Conservation (phyloP, 768 basidiomycete species). For the Sistotremastrum niveocremeum region DNA sequence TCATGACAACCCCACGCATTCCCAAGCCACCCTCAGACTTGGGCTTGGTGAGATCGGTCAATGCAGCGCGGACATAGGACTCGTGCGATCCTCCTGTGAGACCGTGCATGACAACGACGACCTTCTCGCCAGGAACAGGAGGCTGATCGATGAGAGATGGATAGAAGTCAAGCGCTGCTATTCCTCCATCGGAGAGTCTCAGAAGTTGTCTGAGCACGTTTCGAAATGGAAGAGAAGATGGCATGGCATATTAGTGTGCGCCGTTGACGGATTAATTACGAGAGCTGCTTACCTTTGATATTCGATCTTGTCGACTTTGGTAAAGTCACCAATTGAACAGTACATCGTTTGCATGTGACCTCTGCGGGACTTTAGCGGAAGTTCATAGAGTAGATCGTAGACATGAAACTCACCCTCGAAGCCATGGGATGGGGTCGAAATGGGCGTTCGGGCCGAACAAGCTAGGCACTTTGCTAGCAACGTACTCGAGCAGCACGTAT, state of each 20-base stretch:
- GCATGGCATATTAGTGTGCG: background rate
- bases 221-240: background rate
- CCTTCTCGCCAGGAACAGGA: conserved; percentile 3
- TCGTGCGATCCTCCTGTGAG: conserved; percentile 15
- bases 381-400: no score
- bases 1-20: conserved; percentile 11
- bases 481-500: no score
- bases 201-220: background rate
- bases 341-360: conserved; percentile 4
- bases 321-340: conserved; percentile 3
- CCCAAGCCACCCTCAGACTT: conserved; percentile 7
- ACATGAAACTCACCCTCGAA: no score
- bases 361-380: background rate
- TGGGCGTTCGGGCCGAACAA: no score
- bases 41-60: conserved; percentile 5
- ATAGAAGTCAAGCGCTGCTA: conserved; percentile 11
- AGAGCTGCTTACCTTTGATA: conserved; percentile 2
- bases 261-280: background rate
- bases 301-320: background rate
- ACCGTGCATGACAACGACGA: conserved; percentile 13
- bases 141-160: conserved; percentile 9
- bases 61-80: conserved; percentile 11
- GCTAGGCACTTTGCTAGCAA: no score
- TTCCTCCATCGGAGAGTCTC: conserved; percentile 3
- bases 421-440: no score